Conservation (phyloP, 805 yeast genomes). For the Kodamaea nitidulidarum region DNA sequence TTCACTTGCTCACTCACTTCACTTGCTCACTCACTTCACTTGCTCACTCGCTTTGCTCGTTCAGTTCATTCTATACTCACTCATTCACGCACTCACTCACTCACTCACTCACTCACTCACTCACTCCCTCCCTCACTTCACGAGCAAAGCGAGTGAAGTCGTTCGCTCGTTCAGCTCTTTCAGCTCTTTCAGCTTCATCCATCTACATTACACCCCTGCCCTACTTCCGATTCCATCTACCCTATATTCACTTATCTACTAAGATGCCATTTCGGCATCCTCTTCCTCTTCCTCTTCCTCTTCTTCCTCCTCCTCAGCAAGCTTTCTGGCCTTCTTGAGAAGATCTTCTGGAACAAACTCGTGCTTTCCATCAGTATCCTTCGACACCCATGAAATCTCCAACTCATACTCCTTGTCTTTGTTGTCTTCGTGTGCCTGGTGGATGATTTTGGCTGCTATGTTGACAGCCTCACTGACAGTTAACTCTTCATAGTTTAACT, state of each 20-base stretch:
- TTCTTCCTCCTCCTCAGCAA: conserved; percentile 78
- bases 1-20: no score
- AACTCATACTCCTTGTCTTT: conserved; percentile 96
- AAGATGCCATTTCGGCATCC: conserved; percentile 20
- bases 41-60: no score
- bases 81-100: no score
- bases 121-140: no score
- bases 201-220: no score
- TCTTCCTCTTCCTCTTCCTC: conserved; percentile 68
- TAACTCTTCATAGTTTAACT: conserved; percentile 68
- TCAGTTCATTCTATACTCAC: no score
- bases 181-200: no score
- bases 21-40: no score
- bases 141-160: no score
- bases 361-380: conserved; percentile 77
- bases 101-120: no score
- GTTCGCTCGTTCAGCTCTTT: no score
- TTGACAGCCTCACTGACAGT: conserved; percentile 80
- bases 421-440: conserved; percentile 94
- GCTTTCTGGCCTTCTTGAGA: conserved; percentile 75
- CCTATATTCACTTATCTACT: not conserved
- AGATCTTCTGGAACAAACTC: conserved; percentile 75
- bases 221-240: not conserved
- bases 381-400: conserved; percentile 86
- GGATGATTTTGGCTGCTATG: conserved; percentile 90